Conservation (phyloP, 2,329 filamentous ascomycete species). For the Magnaporthiopsis incrustans region DNA sequence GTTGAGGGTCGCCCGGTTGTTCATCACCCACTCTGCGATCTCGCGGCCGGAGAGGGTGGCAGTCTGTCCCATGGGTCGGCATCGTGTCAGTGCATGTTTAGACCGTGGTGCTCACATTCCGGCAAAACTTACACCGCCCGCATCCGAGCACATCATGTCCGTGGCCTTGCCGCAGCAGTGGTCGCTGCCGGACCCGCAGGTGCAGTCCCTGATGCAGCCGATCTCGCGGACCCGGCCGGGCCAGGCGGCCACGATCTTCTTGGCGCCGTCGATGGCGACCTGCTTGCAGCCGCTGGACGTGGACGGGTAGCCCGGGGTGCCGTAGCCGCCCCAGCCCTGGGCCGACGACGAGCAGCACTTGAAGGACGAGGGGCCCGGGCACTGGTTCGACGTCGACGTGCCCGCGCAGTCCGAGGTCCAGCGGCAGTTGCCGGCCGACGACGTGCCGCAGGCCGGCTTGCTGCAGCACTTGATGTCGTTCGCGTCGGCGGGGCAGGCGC, state of each 20-base stretch:
- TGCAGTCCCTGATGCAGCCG: slow-evolving; percentile 24
- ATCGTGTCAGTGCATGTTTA: neutral
- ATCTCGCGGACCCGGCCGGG: slow-evolving; percentile 27
- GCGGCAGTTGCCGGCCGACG: slow-evolving; percentile 26
- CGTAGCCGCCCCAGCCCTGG: slow-evolving; percentile 27
- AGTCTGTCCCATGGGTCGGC: slow-evolving; percentile 15
- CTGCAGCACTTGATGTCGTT: slow-evolving; percentile 33
- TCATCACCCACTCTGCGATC: slow-evolving; percentile 42
- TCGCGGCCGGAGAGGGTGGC: slow-evolving; percentile 29
- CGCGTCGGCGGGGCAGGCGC: slow-evolving; percentile 29
- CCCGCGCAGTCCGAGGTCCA: slow-evolving; percentile 30
- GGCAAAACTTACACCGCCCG: slow-evolving; percentile 25
- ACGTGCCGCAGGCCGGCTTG: slow-evolving; percentile 27
- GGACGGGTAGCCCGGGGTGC: slow-evolving; percentile 24
- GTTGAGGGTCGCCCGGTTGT: slow-evolving; percentile 29
- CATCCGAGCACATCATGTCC: slow-evolving; percentile 30
- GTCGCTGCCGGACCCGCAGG: slow-evolving; percentile 24
- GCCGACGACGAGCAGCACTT: slow-evolving; percentile 28
- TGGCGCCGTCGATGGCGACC: slow-evolving; percentile 26
- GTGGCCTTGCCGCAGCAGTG: slow-evolving; percentile 30
- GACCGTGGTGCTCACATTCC: too few relatives aligned
- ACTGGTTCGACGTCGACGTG: slow-evolving; percentile 20
- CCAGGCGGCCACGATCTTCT: slow-evolving; percentile 26
- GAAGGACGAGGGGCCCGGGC: slow-evolving; percentile 29
- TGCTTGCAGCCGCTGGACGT: slow-evolving; percentile 26